These are phyloP conservation scores for Triticum dicoccoides DNA, from an alignment of 176 grass and related monocot species.

Conservation along the genomic window DNA sequence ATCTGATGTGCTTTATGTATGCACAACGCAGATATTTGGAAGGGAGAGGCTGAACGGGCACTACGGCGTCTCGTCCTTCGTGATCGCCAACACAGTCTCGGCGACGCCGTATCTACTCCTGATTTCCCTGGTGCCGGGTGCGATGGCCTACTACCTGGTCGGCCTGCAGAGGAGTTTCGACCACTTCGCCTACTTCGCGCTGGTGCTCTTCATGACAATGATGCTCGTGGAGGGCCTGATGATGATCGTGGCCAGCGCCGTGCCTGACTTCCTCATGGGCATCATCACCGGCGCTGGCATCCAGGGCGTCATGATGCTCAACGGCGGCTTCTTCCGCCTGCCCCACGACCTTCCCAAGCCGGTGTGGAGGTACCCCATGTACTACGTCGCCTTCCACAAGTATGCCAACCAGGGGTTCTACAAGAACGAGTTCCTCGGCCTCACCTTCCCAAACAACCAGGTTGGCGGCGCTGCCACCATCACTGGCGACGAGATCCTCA, in stretches of 20 bases:
- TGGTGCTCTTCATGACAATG: conserved; percentile 76
- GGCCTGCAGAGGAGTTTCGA: conserved; percentile 56
- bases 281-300: conserved; percentile 92
- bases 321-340: conserved; percentile 82
- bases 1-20: not conserved
- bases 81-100: conserved; percentile 75
- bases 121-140: conserved; percentile 71
- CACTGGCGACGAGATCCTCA: conserved; percentile 56
- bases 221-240: conserved; percentile 85
- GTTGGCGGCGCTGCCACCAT: conserved; percentile 32
- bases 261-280: conserved; percentile 93
- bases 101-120: conserved; percentile 73
- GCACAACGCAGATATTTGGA: conserved; percentile 48
- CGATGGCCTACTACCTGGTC: conserved; percentile 75
- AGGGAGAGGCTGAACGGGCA: conserved; percentile 92
- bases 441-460: conserved; percentile 68
- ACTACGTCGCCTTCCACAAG: conserved; percentile 87
- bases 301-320: conserved; percentile 92
- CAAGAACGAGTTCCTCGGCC: conserved; percentile 80
- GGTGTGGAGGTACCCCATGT: conserved; percentile 78
- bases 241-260: conserved; percentile 85
- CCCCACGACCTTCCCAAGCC: conserved; percentile 66
- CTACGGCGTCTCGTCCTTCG: conserved; percentile 74
- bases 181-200: conserved; percentile 80
- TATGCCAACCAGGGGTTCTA: conserved; percentile 84